phyloP scores from a whole-genome alignment of 2,329 filamentous ascomycete species.

The Sphaerulina vaccinii region DNA sequence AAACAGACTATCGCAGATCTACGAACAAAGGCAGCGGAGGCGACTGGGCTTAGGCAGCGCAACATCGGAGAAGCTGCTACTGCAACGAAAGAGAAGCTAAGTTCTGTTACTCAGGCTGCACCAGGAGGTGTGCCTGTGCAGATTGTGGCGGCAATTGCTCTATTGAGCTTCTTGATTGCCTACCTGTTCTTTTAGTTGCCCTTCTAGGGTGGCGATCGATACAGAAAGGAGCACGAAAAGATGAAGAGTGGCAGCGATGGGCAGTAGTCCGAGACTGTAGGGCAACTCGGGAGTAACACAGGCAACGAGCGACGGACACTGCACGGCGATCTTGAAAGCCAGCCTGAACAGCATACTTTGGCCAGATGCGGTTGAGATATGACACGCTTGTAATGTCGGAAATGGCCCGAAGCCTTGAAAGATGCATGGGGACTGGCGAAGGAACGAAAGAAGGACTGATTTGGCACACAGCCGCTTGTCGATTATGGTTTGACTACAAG shows the following conservation, averaged over 20 bases:
- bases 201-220: slow-evolving; percentile 7
- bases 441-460: neutral
- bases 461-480: neutral
- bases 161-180: slow-evolving; percentile 88
- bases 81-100: slow-evolving; percentile 21
- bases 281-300: neutral
- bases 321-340: neutral
- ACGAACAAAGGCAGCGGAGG: slow-evolving; percentile 61
- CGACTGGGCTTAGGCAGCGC: slow-evolving; percentile 68
- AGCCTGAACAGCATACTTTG: neutral
- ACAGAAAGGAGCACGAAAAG: neutral
- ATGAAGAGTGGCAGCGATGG: neutral
- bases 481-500: slow-evolving; percentile 2
- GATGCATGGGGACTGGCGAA: neutral
- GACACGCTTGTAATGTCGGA: neutral
- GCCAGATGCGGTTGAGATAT: neutral
- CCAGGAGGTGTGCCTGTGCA: slow-evolving; percentile 79
- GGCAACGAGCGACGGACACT: neutral
- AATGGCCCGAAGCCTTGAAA: neutral
- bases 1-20: slow-evolving; percentile 70
- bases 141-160: slow-evolving; percentile 76
- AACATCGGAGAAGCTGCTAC: slow-evolving; percentile 50
- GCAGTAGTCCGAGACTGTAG: neutral
- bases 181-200: slow-evolving; percentile 84
- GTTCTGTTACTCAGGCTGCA: slow-evolving; percentile 29